Percentiles rank a stretch among this genome's conserved stretches.
phyloP scores from a whole-genome alignment of 495 filamentous ascomycete genomes.

The Astrothelium macrocarpum region DNA sequence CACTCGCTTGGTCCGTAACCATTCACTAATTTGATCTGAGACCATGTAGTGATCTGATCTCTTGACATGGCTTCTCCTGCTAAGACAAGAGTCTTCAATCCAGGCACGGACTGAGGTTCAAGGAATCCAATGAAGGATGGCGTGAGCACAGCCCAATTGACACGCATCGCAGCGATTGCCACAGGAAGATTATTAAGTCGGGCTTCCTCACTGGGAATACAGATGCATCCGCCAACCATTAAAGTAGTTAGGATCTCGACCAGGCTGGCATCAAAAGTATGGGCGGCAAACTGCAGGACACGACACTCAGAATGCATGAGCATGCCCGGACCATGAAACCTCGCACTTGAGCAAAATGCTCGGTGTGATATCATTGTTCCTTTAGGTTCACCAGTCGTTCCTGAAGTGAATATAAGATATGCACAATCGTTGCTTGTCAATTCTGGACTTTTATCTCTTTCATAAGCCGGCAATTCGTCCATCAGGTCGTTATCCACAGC shows the following conservation, averaged over 20 bases:
- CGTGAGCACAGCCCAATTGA: slow-evolving; percentile 45
- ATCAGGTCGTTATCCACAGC: slow-evolving; percentile 10
- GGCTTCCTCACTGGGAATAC: slow-evolving; percentile 51
- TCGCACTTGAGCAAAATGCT: slow-evolving; percentile 40
- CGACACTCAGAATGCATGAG: slow-evolving; percentile 33
- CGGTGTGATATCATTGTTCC: slow-evolving; percentile 40
- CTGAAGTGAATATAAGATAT: slow-evolving; percentile 44
- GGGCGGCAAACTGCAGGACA: slow-evolving; percentile 46
- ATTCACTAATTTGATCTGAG: slow-evolving; percentile 16
- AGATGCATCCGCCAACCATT: slow-evolving; percentile 50
- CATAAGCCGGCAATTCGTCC: neutral
- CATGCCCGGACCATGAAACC: slow-evolving; percentile 36
- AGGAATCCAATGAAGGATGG: slow-evolving; percentile 36
- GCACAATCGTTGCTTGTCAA: slow-evolving; percentile 29
- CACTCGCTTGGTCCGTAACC: slow-evolving; percentile 22
- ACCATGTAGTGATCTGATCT: slow-evolving; percentile 18
- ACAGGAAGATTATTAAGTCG: slow-evolving; percentile 42
- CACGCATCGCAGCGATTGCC: slow-evolving; percentile 40
- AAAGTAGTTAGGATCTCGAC: slow-evolving; percentile 43
- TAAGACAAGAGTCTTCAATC: slow-evolving; percentile 12
- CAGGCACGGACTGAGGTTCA: slow-evolving; percentile 17
- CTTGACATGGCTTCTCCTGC: slow-evolving; percentile 21
- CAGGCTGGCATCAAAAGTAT: slow-evolving; percentile 46
- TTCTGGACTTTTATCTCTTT: neutral
- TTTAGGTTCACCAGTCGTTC: slow-evolving; percentile 45